Evolutionary conservation across 1,284 basidiomycete species (phyloP).

Genomic region (Tilletia walkeri): DNA sequence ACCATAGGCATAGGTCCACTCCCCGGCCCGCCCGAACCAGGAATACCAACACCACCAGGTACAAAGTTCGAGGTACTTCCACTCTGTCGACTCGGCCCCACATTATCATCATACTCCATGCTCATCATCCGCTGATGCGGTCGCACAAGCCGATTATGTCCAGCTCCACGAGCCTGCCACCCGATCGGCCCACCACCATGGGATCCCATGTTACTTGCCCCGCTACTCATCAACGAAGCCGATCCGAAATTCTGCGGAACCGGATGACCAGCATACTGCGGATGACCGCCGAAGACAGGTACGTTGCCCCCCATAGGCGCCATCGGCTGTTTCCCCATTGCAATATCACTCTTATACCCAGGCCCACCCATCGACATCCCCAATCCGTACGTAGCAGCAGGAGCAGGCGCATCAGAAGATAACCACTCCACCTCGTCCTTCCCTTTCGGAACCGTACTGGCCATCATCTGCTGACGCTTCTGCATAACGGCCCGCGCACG

Average conservation of each 20-base stretch:
- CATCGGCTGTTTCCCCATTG: slow-evolving; percentile 44
- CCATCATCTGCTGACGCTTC: slow-evolving; percentile 65
- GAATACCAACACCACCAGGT: not conserved
- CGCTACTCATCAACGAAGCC: not conserved
- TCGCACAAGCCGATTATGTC: slow-evolving; percentile 13
- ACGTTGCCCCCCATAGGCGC: slow-evolving; percentile 3
- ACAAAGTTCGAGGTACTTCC: not conserved
- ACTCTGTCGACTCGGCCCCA: slow-evolving; percentile 1
- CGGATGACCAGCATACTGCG: slow-evolving; percentile 9
- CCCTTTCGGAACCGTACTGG: slow-evolving; percentile 29
- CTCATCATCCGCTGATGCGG: slow-evolving; percentile 18
- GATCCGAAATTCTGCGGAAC: slow-evolving; percentile 14
- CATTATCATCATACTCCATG: slow-evolving; percentile 9
- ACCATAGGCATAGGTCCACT: too few species aligned
- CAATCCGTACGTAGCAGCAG: not conserved
- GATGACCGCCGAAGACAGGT: slow-evolving; percentile 6
- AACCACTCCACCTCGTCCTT: slow-evolving; percentile 51
- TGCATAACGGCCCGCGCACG: slow-evolving; percentile 92
- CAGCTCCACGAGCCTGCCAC: slow-evolving; percentile 13
- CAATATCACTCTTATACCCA: slow-evolving; percentile 35
- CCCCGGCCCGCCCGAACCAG: slow-evolving; percentile 13
- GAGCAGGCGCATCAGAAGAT: not conserved
- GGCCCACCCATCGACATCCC: slow-evolving; percentile 14
- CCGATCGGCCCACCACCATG: slow-evolving; percentile 15
- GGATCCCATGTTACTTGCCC: not conserved